A percentile compares a stretch with the other conserved stretches of the same genome.
These are phyloP conservation scores for Colletotrichum eleusines DNA, from an alignment of 2,329 filamentous ascomycete genomes.

Conservation along the genomic window DNA sequence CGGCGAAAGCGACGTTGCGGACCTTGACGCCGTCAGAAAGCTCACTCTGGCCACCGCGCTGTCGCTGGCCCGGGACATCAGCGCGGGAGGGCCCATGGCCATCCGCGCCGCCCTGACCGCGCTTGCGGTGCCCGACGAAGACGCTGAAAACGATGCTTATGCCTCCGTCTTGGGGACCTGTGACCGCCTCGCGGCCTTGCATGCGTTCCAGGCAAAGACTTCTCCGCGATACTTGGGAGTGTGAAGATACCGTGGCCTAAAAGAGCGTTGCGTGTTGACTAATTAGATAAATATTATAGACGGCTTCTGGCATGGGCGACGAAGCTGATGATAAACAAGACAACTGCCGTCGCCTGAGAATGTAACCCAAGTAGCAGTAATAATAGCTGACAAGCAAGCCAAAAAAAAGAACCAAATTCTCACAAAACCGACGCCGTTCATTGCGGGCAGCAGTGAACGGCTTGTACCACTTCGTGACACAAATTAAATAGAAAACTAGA, in stretches of 20 bases:
- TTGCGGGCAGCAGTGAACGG: too few relatives aligned
- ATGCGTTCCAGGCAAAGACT: background rate
- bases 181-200: background rate
- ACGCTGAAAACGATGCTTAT: background rate
- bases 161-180: background rate
- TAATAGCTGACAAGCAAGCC: too few relatives aligned
- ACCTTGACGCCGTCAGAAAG: background rate
- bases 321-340: too few relatives aligned
- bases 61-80: background rate
- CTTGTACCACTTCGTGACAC: too few relatives aligned
- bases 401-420: too few relatives aligned
- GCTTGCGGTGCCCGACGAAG: background rate
- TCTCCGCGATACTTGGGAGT: background rate
- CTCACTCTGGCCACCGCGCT: background rate
- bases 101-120: background rate
- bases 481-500: too few relatives aligned
- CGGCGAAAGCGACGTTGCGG: background rate
- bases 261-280: too few relatives aligned
- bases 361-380: too few relatives aligned
- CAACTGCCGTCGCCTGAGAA: too few relatives aligned
- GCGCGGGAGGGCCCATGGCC: too few relatives aligned
- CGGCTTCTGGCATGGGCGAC: background rate
- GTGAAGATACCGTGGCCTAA: background rate
- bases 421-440: too few relatives aligned
- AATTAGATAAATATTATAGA: background rate